Percentiles rank a stretch among this genome's conserved stretches.
Evolutionary conservation across 305 asterid genomes (phyloP).

Genomic region (Solanum hybrid): DNA sequence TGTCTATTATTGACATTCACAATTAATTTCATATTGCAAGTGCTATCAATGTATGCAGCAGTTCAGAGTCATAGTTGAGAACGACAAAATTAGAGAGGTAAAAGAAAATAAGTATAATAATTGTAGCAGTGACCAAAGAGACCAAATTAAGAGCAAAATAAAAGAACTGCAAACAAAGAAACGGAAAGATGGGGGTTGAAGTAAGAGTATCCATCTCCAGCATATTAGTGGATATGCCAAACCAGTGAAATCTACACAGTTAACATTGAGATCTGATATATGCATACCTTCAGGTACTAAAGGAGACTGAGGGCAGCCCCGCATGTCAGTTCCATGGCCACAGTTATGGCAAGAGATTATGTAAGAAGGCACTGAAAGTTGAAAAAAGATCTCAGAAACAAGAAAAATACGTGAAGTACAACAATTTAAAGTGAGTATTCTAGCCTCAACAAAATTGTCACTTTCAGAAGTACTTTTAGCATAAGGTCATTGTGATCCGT

Average conservation of each 20-base stretch:
- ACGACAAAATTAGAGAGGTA: background rate
- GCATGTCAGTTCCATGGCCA: constrained; percentile 92
- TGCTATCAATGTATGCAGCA: background rate
- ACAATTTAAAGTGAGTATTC: background rate
- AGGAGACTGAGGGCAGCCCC: constrained; percentile 93
- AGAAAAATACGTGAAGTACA: background rate
- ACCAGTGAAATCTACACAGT: background rate
- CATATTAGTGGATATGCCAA: background rate
- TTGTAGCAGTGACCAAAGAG: background rate
- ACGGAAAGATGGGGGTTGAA: background rate
- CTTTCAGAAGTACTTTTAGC: background rate
- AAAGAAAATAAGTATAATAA: background rate
- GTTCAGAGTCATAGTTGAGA: background rate
- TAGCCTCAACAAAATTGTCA: background rate
- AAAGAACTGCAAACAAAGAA: background rate
- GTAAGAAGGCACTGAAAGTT: constrained; percentile 78
- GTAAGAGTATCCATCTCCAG: background rate
- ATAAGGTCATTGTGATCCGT: background rate
- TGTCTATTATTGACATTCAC: background rate
- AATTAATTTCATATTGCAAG: background rate
- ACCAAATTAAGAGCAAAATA: background rate
- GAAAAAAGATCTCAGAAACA: constrained; percentile 14
- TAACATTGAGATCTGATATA: constrained; percentile 3
- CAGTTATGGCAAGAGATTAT: constrained; percentile 74
- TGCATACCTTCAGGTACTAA: constrained; percentile 57